Evolutionary conservation across 495 filamentous ascomycete species (phyloP).

Genomic region (Mycothermus thermophilus): DNA sequence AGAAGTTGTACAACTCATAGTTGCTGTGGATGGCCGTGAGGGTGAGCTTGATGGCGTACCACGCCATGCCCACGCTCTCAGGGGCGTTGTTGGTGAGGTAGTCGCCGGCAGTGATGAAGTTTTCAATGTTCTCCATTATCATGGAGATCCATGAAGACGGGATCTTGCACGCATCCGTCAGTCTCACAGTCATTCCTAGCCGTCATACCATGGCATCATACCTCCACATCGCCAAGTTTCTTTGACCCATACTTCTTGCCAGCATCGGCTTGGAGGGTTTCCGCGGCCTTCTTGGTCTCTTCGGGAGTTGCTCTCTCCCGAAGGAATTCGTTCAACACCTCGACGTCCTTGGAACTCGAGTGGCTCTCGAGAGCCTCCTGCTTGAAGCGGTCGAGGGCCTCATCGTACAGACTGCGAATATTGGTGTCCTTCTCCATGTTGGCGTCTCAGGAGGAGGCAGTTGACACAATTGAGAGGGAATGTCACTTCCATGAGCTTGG

Average conservation of each 20-base stretch:
- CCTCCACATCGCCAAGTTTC: conserved; percentile 11
- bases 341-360: conserved; percentile 8
- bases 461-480: too few relatives aligned
- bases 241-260: conserved; percentile 13
- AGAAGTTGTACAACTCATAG: conserved; percentile 20
- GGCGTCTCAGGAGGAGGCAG: too few relatives aligned
- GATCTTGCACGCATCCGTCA: too few relatives aligned
- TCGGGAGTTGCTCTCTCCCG: conserved; percentile 6
- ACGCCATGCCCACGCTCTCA: conserved; percentile 18
- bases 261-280: conserved; percentile 7
- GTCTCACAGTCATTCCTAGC: too few relatives aligned
- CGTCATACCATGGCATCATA: too few relatives aligned
- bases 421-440: too few relatives aligned
- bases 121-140: conserved; percentile 17
- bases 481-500: too few relatives aligned
- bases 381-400: conserved; percentile 10
- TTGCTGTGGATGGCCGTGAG: conserved; percentile 18
- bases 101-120: conserved; percentile 15
- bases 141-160: conserved; percentile 15
- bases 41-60: conserved; percentile 17
- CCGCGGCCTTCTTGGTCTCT: conserved; percentile 12
- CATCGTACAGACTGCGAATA: conserved; percentile 11
- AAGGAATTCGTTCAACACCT: conserved; percentile 12
- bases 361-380: conserved; percentile 4
- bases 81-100: conserved; percentile 11